Evolutionary conservation across 345 rosid genomes (phyloP).

Genomic region (Gossypium bickii): DNA sequence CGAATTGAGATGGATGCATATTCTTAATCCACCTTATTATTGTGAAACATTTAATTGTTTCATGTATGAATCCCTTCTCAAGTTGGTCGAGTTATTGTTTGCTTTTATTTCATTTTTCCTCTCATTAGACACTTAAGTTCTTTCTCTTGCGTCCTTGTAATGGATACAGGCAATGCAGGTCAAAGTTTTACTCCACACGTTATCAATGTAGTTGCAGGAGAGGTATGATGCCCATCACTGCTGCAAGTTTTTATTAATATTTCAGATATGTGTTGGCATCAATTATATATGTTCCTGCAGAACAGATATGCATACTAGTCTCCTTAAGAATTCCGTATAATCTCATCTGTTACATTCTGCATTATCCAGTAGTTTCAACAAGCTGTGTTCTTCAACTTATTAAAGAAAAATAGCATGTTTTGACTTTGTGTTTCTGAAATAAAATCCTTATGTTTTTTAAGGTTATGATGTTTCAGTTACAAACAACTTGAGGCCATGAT

Average conservation of each 20-base stretch:
- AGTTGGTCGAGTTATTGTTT: neutral
- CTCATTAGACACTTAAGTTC: conserved; percentile 3
- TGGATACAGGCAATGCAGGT: conserved; percentile 60
- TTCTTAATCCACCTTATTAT: neutral
- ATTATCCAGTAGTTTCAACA: neutral
- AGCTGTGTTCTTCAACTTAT: neutral
- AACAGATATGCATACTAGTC: neutral
- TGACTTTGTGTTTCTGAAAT: neutral
- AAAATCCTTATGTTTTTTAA: neutral
- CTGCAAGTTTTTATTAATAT: neutral
- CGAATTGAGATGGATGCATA: neutral
- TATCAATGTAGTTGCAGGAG: conserved; percentile 65
- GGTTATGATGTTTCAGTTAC: neutral
- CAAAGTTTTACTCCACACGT: conserved; percentile 76
- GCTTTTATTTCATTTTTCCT: neutral
- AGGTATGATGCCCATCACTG: conserved; percentile 43
- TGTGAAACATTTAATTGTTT: neutral
- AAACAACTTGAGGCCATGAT: conserved; percentile 7
- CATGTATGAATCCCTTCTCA: neutral
- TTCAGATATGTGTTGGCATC: neutral
- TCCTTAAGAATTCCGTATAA: neutral
- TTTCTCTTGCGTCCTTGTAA: conserved; percentile 6
- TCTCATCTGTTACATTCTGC: neutral
- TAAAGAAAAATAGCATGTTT: neutral
- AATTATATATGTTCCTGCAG: neutral